phyloP scores from a whole-genome alignment of 805 yeast species.

The Sugiyamaella valdiviana region DNA sequence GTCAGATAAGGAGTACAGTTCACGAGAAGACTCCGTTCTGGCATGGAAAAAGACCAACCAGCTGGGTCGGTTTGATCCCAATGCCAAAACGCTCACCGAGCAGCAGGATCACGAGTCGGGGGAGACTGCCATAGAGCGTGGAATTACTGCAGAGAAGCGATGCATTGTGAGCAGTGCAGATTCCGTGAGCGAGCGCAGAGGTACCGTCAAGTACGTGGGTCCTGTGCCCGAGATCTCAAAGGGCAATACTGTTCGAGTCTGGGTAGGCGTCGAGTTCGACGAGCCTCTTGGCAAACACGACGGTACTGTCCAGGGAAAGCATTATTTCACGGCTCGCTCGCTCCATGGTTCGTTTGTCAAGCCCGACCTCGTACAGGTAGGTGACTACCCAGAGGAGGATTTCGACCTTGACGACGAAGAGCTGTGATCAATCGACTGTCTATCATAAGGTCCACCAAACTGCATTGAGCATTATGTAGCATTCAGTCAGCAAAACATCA shows the following conservation, averaged over 20 bases:
- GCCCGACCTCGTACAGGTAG: slow-evolving; percentile 62
- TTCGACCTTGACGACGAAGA: slow-evolving; percentile 43
- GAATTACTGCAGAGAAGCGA: slow-evolving; percentile 20
- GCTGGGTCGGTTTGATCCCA: slow-evolving; percentile 69
- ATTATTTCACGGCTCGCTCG: slow-evolving; percentile 49
- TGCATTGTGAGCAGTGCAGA: slow-evolving; percentile 34
- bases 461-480: neutral
- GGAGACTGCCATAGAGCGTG: slow-evolving; percentile 8
- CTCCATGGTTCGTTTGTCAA: slow-evolving; percentile 74
- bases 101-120: slow-evolving; percentile 12
- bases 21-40: slow-evolving; percentile 55
- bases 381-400: slow-evolving; percentile 54
- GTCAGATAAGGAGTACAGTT: slow-evolving; percentile 56
- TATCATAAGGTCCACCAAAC: neutral
- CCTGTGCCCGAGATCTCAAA: slow-evolving; percentile 52
- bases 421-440: neutral
- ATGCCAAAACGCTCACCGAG: slow-evolving; percentile 21
- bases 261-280: slow-evolving; percentile 85
- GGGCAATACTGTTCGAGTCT: slow-evolving; percentile 33
- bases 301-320: slow-evolving; percentile 59
- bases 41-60: slow-evolving; percentile 68
- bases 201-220: slow-evolving; percentile 68
- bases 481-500: neutral
- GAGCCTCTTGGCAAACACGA: slow-evolving; percentile 84
- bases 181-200: slow-evolving; percentile 48